A percentile compares a stretch with the other conserved stretches of the same genome.
phyloP scores from a whole-genome alignment of 495 filamentous ascomycete species.

The Articulospora tetracladia region DNA sequence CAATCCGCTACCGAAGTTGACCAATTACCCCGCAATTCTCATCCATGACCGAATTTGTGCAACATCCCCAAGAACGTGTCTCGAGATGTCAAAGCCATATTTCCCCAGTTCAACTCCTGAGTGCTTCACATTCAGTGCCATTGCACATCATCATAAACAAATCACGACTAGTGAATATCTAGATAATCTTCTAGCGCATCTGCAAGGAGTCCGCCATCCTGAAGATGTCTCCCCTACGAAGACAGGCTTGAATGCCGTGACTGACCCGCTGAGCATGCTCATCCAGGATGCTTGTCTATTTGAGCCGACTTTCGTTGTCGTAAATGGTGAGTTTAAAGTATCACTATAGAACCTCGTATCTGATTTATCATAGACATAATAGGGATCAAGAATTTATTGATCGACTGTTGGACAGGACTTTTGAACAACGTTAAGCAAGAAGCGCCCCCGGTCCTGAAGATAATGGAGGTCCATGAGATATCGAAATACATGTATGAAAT shows the following conservation, averaged over 20 bases:
- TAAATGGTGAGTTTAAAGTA: not conserved
- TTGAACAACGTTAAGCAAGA: not conserved
- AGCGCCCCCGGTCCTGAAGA: not conserved
- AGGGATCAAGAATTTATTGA: not conserved
- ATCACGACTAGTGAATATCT: not conserved
- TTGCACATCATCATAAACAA: not conserved
- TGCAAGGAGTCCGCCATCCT: not conserved
- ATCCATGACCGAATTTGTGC: too few relatives aligned
- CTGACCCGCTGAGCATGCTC: not conserved
- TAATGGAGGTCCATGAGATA: not conserved
- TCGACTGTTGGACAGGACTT: not conserved
- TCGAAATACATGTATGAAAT: not conserved
- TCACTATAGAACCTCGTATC: not conserved
- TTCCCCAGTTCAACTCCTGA: not conserved
- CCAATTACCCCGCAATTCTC: too few relatives aligned
- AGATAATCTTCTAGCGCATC: not conserved
- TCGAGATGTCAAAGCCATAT: not conserved
- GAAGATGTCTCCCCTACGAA: not conserved
- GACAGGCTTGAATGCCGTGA: too few relatives aligned
- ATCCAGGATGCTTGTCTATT: not conserved
- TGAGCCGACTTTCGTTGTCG: not conserved
- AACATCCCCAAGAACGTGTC: not conserved
- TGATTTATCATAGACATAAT: not conserved
- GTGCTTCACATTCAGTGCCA: not conserved
- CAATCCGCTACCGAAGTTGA: too few relatives aligned